phyloP scores from a whole-genome alignment of 495 filamentous ascomycete species.

The Aspergillus bertholletiae region DNA sequence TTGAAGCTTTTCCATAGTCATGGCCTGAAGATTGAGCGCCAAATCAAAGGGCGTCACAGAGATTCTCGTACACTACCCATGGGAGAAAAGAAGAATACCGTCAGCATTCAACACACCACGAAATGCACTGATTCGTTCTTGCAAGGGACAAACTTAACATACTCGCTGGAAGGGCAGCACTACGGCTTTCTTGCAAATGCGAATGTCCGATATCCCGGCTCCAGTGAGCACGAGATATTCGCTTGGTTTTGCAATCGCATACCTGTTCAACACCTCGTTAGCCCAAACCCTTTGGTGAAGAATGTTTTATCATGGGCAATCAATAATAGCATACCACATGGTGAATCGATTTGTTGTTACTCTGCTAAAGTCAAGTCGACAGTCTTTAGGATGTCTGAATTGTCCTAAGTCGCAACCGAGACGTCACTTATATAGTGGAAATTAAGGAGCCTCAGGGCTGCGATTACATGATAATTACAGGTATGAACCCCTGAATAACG shows the following conservation, averaged over 20 bases:
- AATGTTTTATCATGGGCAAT: too few species aligned
- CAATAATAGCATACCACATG: background rate
- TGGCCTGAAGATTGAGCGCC: slow-evolving; percentile 70
- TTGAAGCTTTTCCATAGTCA: slow-evolving; percentile 80
- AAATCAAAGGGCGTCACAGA: slow-evolving; percentile 75
- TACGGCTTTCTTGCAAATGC: slow-evolving; percentile 69
- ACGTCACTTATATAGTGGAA: background rate
- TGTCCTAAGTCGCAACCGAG: background rate
- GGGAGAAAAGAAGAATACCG: slow-evolving; percentile 7
- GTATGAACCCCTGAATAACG: background rate
- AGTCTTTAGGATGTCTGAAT: too few species aligned
- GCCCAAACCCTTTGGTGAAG: background rate
- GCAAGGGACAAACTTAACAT: slow-evolving; percentile 12
- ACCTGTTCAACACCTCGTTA: slow-evolving; percentile 11
- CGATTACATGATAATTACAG: background rate
- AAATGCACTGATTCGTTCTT: background rate
- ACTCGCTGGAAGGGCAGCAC: slow-evolving; percentile 63
- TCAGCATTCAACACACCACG: background rate
- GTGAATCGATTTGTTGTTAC: too few species aligned
- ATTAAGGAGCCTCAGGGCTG: background rate
- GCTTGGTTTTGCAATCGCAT: slow-evolving; percentile 33
- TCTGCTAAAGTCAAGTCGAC: too few species aligned
- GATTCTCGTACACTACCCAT: slow-evolving; percentile 38
- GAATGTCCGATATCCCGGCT: slow-evolving; percentile 64
- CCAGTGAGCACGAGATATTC: slow-evolving; percentile 81